phyloP scores from a whole-genome alignment of 352 stramenopile genomes.

The Thraustotheca clavata region DNA sequence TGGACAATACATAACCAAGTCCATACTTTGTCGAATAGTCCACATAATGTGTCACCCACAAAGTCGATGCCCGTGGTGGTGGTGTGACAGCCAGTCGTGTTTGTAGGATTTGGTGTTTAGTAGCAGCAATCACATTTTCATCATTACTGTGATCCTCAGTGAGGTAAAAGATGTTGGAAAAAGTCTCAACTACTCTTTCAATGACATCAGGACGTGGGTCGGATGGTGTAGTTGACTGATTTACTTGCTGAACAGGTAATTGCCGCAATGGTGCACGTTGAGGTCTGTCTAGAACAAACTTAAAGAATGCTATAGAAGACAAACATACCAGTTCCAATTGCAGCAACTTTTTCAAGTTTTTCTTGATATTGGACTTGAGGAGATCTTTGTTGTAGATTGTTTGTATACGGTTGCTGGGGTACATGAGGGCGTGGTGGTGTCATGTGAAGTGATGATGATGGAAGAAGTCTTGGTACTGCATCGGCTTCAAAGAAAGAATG shows the following conservation, averaged over 20 bases:
- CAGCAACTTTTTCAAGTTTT: no score
- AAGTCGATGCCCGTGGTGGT: constrained; percentile 41
- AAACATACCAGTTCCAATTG: no score
- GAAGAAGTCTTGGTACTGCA: constrained; percentile 42
- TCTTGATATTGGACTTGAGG: no score
- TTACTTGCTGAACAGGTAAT: neutral
- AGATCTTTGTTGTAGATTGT: no score
- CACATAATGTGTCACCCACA: constrained; percentile 96
- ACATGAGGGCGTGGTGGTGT: constrained; percentile 35
- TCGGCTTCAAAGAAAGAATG: constrained; percentile 71
- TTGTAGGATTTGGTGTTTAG: constrained; percentile 42
- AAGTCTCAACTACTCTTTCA: constrained; percentile 39
- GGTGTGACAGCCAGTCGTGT: constrained; percentile 44
- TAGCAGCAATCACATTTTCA: constrained; percentile 25
- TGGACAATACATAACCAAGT: constrained; percentile 96
- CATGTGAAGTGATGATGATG: constrained; percentile 53
- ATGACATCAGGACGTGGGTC: constrained; percentile 14
- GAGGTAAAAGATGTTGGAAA: constrained; percentile 59
- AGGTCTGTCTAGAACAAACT: no score
- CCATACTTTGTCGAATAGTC: constrained; percentile 99
- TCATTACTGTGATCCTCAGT: constrained; percentile 31
- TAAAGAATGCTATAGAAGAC: no score
- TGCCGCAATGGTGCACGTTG: no score
- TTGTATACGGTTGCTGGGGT: no score
- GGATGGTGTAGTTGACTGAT: neutral